Evolutionary conservation across 805 yeast genomes (phyloP).

Genomic region (Myxozyma monticola): DNA sequence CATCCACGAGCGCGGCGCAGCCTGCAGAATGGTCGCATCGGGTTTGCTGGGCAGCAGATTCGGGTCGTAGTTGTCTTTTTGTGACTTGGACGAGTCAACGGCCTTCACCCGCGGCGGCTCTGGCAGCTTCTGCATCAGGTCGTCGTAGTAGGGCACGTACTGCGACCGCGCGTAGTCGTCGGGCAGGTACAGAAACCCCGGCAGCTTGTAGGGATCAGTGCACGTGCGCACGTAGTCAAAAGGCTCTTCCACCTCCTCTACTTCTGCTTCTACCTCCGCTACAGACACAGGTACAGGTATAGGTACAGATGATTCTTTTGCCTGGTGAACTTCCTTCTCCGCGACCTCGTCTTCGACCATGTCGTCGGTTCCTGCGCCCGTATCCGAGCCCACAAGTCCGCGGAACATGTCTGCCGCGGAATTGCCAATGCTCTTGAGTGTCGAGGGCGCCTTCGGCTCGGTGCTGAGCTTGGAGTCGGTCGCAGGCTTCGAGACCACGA

Average conservation of each 20-base stretch:
- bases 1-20: slow-evolving; percentile 13
- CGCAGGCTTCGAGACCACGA: too few relatives aligned
- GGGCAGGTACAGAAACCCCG: slow-evolving; percentile 16
- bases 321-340: too few relatives aligned
- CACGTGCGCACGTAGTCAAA: too few relatives aligned
- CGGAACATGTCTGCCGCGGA: too few relatives aligned
- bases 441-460: too few relatives aligned
- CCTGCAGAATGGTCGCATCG: neutral
- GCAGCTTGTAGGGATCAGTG: slow-evolving; percentile 25
- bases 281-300: too few relatives aligned
- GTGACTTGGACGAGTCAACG: neutral
- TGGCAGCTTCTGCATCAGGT: neutral
- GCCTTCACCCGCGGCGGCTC: slow-evolving; percentile 3
- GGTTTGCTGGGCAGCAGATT: slow-evolving; percentile 1
- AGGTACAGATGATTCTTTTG: too few relatives aligned
- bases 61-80: neutral
- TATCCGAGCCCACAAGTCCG: too few relatives aligned
- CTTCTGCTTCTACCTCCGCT: neutral
- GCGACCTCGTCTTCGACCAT: too few relatives aligned
- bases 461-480: too few relatives aligned
- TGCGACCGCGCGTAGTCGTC: slow-evolving; percentile 1
- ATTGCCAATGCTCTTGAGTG: too few relatives aligned
- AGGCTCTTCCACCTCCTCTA: neutral
- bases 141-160: slow-evolving; percentile 15
- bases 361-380: too few relatives aligned